phyloP scores from a whole-genome alignment of 2,329 filamentous ascomycete species.

The Claviceps sp. region DNA sequence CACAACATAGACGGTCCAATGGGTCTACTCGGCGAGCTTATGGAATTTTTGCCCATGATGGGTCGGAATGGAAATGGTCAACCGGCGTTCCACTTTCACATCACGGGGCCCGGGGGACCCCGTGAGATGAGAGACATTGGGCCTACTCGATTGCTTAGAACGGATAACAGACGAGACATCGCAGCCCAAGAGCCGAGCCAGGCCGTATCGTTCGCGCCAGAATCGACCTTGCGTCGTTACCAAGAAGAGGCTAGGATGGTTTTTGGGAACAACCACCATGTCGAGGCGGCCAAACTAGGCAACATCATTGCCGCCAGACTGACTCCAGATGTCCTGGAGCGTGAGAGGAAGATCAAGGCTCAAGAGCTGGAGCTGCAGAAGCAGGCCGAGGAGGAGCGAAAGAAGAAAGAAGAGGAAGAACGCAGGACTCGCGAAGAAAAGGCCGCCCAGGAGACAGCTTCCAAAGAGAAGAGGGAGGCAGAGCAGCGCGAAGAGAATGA shows the following conservation, averaged over 20 bases:
- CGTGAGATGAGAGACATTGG: constrained; percentile 39
- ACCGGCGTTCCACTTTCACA: constrained; percentile 46
- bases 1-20: constrained; percentile 36
- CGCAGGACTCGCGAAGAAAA: constrained; percentile 54
- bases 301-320: constrained; percentile 59
- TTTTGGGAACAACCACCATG: constrained; percentile 49
- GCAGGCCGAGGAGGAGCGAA: constrained; percentile 44
- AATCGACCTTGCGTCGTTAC: constrained; percentile 65
- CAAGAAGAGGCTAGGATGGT: constrained; percentile 80
- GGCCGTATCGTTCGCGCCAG: constrained; percentile 60
- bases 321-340: constrained; percentile 72
- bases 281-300: constrained; percentile 57
- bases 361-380: constrained; percentile 36
- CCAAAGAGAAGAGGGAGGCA: constrained; percentile 54
- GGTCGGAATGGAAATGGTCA: constrained; percentile 30
- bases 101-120: constrained; percentile 33
- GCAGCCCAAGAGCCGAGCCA: constrained; percentile 50
- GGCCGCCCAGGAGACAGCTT: constrained; percentile 55
- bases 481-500: constrained; percentile 49
- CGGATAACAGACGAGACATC: constrained; percentile 34
- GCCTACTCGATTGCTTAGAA: constrained; percentile 26
- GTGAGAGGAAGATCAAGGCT: constrained; percentile 58
- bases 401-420: constrained; percentile 51
- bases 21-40: constrained; percentile 40
- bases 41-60: constrained; percentile 38